A percentile compares a stretch with the other conserved stretches of the same genome.
Conservation (phyloP, 2,329 filamentous ascomycete genomes). For the Pseudopyrenochaeta lycopersici region DNA sequence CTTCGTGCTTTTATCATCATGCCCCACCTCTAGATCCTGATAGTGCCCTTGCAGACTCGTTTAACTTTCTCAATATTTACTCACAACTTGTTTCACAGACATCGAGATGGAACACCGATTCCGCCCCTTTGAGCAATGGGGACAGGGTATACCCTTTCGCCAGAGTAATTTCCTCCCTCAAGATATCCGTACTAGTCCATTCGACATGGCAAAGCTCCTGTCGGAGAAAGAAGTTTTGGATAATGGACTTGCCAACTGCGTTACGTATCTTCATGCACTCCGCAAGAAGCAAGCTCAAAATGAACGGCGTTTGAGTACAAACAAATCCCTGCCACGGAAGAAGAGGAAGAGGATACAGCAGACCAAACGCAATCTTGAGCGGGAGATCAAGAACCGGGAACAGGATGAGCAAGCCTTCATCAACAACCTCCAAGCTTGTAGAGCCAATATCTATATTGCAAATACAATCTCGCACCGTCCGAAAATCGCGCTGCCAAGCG, state of each 20-base stretch:
- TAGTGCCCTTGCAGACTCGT: too few species aligned
- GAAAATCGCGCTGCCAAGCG: conserved; percentile 10
- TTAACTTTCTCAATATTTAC: too few species aligned
- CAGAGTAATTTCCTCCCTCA: not conserved
- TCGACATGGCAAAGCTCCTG: conserved; percentile 21
- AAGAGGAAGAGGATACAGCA: conserved; percentile 45
- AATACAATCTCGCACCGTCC: conserved; percentile 25
- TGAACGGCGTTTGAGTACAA: conserved; percentile 26
- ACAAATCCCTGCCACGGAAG: conserved; percentile 20
- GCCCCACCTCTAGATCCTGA: too few species aligned
- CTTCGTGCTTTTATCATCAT: too few species aligned
- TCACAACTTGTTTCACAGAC: too few species aligned
- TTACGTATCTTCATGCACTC: conserved; percentile 41
- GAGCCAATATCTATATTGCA: conserved; percentile 39
- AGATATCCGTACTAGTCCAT: not conserved
- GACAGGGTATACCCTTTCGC: too few species aligned
- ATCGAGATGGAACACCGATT: too few species aligned
- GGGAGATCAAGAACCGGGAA: conserved; percentile 43
- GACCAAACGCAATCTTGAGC: conserved; percentile 34
- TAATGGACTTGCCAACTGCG: conserved; percentile 40
- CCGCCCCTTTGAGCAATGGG: too few species aligned
- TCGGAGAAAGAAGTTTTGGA: conserved; percentile 37
- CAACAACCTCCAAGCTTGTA: conserved; percentile 42
- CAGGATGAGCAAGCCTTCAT: conserved; percentile 41
- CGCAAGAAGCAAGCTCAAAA: conserved; percentile 41